Evolutionary conservation across 768 basidiomycete species (phyloP).

Genomic region (Tulasnella sp.): DNA sequence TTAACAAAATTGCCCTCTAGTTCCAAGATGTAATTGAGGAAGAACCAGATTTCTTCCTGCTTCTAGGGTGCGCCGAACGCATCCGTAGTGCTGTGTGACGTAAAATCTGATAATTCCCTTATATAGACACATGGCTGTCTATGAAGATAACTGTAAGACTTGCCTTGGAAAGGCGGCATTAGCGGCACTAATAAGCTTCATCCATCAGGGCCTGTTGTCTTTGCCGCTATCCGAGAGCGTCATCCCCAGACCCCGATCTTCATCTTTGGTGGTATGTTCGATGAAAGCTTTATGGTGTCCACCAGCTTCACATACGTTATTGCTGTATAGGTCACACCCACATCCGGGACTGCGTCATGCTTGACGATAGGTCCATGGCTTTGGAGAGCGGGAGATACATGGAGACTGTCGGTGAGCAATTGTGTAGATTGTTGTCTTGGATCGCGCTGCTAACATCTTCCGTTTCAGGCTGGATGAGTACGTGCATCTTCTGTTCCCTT

Average conservation of each 20-base stretch:
- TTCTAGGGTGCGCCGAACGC: constrained; percentile 51
- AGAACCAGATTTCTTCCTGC: constrained; percentile 77
- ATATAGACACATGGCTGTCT: constrained; percentile 76
- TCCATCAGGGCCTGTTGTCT: constrained; percentile 63
- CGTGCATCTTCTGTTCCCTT: neutral
- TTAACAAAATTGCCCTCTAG: constrained; percentile 40
- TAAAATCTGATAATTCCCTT: neutral
- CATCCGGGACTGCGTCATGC: constrained; percentile 72
- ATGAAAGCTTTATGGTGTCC: neutral
- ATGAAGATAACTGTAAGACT: constrained; percentile 58
- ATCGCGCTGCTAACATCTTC: neutral
- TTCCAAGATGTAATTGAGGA: constrained; percentile 74
- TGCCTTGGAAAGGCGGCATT: neutral
- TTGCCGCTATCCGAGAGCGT: constrained; percentile 65
- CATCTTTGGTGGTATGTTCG: constrained; percentile 64
- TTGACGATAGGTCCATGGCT: constrained; percentile 72
- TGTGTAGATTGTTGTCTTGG: neutral
- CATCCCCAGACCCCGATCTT: constrained; percentile 76
- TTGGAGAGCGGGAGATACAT: constrained; percentile 85
- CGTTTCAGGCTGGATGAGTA: constrained; percentile 59
- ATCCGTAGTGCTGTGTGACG: neutral
- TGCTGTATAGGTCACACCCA: constrained; percentile 60
- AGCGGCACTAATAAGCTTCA: neutral
- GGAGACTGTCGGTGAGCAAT: constrained; percentile 74
- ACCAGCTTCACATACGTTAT: neutral